Evolutionary conservation across 345 rosid species (phyloP).

Genomic region (Litchi chinensis): DNA sequence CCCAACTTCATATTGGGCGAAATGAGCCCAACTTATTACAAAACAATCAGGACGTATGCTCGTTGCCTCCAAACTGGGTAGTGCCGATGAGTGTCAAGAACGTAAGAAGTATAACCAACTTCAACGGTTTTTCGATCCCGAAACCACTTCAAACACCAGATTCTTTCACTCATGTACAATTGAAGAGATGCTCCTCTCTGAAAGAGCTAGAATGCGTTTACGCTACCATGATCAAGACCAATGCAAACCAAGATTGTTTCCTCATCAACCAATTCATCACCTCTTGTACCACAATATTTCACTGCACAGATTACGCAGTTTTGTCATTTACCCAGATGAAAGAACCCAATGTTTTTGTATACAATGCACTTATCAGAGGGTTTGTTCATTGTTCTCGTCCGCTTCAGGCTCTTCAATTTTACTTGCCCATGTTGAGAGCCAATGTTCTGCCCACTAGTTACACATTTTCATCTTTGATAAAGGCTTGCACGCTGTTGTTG

Average conservation of each 20-base stretch:
- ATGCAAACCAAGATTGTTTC: slow-evolving; percentile 57
- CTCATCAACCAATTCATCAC: slow-evolving; percentile 66
- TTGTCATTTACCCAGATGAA: slow-evolving; percentile 49
- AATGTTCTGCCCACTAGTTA: slow-evolving; percentile 61
- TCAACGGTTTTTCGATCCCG: background rate
- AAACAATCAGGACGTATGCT: background rate
- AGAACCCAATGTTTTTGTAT: slow-evolving; percentile 63
- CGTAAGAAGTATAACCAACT: background rate
- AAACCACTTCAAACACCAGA: background rate
- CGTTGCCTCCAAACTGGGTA: background rate
- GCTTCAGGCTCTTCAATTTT: slow-evolving; percentile 42
- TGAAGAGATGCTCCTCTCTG: slow-evolving; percentile 37
- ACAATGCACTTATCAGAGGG: slow-evolving; percentile 68
- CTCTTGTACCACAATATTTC: slow-evolving; percentile 36
- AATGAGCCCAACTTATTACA: no score
- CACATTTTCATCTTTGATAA: slow-evolving; percentile 64
- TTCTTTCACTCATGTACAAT: slow-evolving; percentile 2
- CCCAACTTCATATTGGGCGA: no score
- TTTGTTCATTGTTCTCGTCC: slow-evolving; percentile 42
- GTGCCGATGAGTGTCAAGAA: slow-evolving; percentile 6
- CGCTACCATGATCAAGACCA: slow-evolving; percentile 61
- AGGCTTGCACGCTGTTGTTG: slow-evolving; percentile 47
- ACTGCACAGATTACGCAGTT: slow-evolving; percentile 44
- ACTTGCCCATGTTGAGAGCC: slow-evolving; percentile 50
- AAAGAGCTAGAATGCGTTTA: slow-evolving; percentile 48